Base-by-base conservation (phyloP, 2,329 filamentous ascomycete genomes). In the Fusarium sp. region DNA sequence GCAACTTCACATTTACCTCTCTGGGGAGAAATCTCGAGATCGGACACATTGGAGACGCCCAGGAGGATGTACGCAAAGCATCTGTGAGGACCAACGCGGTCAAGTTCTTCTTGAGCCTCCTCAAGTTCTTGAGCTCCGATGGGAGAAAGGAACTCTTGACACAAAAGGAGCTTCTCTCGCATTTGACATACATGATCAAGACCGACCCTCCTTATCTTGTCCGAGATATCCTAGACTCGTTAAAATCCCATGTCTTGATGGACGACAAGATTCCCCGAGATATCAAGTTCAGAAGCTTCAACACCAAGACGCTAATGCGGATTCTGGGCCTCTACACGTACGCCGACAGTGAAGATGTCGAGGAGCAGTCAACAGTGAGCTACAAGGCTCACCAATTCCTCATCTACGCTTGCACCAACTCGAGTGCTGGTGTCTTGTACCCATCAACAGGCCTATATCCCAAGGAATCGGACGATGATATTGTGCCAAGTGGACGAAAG, bases 401-500 rank as follows among this genome's bases (percentile, higher is more conserved):
- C 54, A 83, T 92, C 58, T 86, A 90, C 38, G 88, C 93, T 4
- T 98, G 95, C 82, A 97, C 94, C 1, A 92, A 90, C 47, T 85
- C 91, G 0, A 88, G 87, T 5, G 90, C 92, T 59, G 97, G 96
- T 15, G 88, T 97, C 3, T 85, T 98, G 62, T 89, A 95, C 63
- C 89, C 91, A 4, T 92, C 94, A 67, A 91, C 90, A 38, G 95
- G 95, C n/a, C 94, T 95, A 82, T 98, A 98, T 81, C 94, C 95
- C 8, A 90, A 92, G 45, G 90, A 93, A 68, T 87, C 90, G 3
- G 90, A 93, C 63, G 85, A 87, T 22, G 82, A 86, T 35, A 25
- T 67, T 12, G 79, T 81, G 33, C 78, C 81, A 35, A 78, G 77
- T 10, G 77, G 84, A 50, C 82, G 84, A 11, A 69, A 76, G 27